These are phyloP conservation scores for Cicer judaicum DNA, from an alignment of 306 rosid species.

Conservation along the genomic window DNA sequence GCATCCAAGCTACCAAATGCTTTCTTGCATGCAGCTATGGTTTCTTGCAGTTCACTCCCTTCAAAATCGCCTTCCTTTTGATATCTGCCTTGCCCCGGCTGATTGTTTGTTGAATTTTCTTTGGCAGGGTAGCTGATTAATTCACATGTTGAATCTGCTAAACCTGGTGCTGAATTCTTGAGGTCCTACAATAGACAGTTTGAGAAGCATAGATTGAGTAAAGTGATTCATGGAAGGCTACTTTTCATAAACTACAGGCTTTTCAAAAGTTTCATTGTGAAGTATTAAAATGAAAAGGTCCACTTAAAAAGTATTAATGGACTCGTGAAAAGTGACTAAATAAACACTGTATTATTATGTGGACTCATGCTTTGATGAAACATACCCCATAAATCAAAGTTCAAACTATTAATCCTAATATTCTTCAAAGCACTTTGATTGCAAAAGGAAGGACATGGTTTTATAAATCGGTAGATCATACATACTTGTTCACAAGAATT, in stretches of 20 bases:
- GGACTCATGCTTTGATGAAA: conserved; percentile 22
- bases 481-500: conserved; percentile 42
- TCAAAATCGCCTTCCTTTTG: conserved; percentile 21
- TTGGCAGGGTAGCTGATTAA: conserved; percentile 30
- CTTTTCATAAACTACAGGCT: conserved; percentile 21
- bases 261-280: conserved; percentile 8
- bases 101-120: conserved; percentile 43
- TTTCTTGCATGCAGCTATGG: conserved; percentile 59
- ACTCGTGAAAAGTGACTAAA: neutral
- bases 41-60: conserved; percentile 45
- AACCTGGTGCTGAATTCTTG: conserved; percentile 42
- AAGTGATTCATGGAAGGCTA: conserved; percentile 30
- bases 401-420: conserved; percentile 12
- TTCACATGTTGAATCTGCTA: conserved; percentile 41
- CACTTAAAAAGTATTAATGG: conserved; percentile 4
- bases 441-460: conserved; percentile 22
- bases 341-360: neutral
- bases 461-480: conserved; percentile 3
- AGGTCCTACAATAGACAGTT: conserved; percentile 48
- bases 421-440: conserved; percentile 16
- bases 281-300: conserved; percentile 11
- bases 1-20: conserved; percentile 58
- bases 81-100: conserved; percentile 32
- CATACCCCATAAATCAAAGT: conserved; percentile 23
- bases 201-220: conserved; percentile 38